phyloP scores from a whole-genome alignment of 768 basidiomycete species.

The Epithele typhae region DNA sequence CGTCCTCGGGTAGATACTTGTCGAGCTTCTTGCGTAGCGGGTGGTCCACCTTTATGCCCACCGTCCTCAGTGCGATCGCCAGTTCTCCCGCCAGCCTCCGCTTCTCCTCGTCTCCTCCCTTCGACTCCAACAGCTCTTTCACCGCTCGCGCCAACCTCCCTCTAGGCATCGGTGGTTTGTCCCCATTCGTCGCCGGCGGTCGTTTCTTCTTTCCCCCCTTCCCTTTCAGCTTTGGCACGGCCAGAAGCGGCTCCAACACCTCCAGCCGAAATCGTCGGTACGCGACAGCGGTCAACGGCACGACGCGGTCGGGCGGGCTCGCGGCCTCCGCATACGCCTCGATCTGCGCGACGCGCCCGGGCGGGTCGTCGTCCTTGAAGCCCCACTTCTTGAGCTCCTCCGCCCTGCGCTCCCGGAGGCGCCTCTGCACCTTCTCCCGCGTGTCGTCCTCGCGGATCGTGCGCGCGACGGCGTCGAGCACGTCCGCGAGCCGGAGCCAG shows the following conservation, averaged over 20 bases:
- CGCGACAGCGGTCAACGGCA: constrained; percentile 60
- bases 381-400: constrained; percentile 75
- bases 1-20: constrained; percentile 39
- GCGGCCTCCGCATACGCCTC: constrained; percentile 75
- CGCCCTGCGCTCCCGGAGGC: constrained; percentile 51
- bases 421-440: constrained; percentile 56
- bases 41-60: constrained; percentile 60
- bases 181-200: constrained; percentile 35
- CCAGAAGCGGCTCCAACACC: constrained; percentile 64
- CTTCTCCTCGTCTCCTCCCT: constrained; percentile 43
- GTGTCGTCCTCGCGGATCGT: constrained; percentile 46
- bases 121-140: constrained; percentile 56
- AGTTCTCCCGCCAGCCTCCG: constrained; percentile 45
- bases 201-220: constrained; percentile 49
- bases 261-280: constrained; percentile 70
- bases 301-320: constrained; percentile 60
- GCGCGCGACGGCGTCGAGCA: constrained; percentile 56
- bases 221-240: constrained; percentile 58
- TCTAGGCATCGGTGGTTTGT: constrained; percentile 45
- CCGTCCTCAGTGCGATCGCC: constrained; percentile 42
- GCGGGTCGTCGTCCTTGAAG: constrained; percentile 46
- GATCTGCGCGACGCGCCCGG: constrained; percentile 46
- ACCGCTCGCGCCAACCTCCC: constrained; percentile 67
- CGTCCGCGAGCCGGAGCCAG: constrained; percentile 67
- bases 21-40: constrained; percentile 66